Percentiles rank a stretch among this genome's conserved stretches.
Evolutionary conservation across 2,329 filamentous ascomycete genomes (phyloP).

Genomic region (Neonectria magnoliae): DNA sequence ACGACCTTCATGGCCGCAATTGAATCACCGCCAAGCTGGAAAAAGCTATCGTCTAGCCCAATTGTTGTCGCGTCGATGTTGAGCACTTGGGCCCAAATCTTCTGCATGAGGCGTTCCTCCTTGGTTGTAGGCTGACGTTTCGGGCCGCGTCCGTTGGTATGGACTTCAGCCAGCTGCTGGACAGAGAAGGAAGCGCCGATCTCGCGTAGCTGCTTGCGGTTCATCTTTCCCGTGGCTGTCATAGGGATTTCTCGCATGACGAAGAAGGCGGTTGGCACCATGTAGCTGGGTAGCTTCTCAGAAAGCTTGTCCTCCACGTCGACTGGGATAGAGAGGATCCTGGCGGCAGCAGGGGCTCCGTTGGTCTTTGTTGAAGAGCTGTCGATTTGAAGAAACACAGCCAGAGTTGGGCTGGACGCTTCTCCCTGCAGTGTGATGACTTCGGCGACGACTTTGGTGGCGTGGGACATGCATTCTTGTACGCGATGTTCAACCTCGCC

Average conservation of each 20-base stretch:
- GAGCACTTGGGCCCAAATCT: constrained; percentile 52
- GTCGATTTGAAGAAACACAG: not conserved
- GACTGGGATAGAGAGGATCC: not conserved
- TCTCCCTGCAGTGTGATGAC: constrained; percentile 14
- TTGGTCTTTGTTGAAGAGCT: not conserved
- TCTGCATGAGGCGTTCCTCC: constrained; percentile 41
- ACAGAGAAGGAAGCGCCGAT: constrained; percentile 21
- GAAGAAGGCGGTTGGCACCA: constrained; percentile 32
- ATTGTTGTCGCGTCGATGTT: constrained; percentile 47
- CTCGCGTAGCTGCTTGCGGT: constrained; percentile 22
- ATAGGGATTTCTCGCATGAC: constrained; percentile 23
- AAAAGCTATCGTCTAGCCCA: constrained; percentile 58
- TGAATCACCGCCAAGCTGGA: constrained; percentile 60
- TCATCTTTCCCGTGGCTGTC: constrained; percentile 28
- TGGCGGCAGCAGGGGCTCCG: not conserved
- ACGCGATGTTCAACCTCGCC: constrained; percentile 29
- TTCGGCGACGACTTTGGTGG: constrained; percentile 21
- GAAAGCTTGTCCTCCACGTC: constrained; percentile 5
- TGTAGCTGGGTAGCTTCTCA: constrained; percentile 29
- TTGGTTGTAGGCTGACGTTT: constrained; percentile 17
- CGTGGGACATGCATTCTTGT: not conserved
- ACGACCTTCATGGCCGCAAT: constrained; percentile 60
- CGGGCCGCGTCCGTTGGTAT: not conserved
- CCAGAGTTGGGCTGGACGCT: constrained; percentile 3
- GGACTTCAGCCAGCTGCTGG: constrained; percentile 52